phyloP scores from a whole-genome alignment of 768 basidiomycete species.

The Postia placenta region DNA sequence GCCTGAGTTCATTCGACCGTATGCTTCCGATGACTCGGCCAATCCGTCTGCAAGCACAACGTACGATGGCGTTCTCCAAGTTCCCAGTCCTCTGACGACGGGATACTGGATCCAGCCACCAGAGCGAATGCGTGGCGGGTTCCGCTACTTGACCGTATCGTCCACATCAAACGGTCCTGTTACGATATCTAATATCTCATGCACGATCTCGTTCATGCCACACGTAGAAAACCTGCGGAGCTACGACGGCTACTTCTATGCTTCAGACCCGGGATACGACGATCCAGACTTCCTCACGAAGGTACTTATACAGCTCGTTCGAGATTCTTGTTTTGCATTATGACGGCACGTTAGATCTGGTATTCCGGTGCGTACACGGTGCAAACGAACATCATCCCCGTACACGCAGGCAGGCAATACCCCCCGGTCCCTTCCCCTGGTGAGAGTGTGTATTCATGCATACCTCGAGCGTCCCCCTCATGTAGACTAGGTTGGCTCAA shows the following conservation, averaged over 20 bases:
- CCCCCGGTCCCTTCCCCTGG: conserved; percentile 38
- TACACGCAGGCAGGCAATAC: conserved; percentile 44
- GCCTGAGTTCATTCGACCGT: conserved; percentile 46
- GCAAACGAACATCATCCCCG: conserved; percentile 47
- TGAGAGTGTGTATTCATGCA: neutral
- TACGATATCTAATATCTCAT: conserved; percentile 43
- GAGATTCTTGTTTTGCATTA: too few species aligned
- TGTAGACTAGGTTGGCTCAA: conserved; percentile 43
- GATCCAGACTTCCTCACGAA: conserved; percentile 48
- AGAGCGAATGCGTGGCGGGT: conserved; percentile 42
- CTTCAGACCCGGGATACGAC: conserved; percentile 37
- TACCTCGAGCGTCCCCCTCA: neutral
- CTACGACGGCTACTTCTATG: conserved; percentile 49
- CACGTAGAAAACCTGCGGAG: conserved; percentile 41
- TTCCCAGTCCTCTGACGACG: conserved; percentile 30
- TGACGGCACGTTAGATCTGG: conserved; percentile 32
- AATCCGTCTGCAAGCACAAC: conserved; percentile 32
- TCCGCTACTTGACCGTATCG: conserved; percentile 46
- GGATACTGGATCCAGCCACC: conserved; percentile 47
- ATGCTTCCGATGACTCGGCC: conserved; percentile 43
- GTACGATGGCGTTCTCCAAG: conserved; percentile 37
- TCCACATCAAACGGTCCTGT: conserved; percentile 28
- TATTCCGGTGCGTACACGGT: conserved; percentile 59
- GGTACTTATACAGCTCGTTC: too few species aligned
- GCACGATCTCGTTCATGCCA: conserved; percentile 48